Evolutionary conservation across 2,329 filamentous ascomycete species (phyloP), one percentile per base, ranked within the genome.

Genomic region (Apiospora aurea): DNA sequence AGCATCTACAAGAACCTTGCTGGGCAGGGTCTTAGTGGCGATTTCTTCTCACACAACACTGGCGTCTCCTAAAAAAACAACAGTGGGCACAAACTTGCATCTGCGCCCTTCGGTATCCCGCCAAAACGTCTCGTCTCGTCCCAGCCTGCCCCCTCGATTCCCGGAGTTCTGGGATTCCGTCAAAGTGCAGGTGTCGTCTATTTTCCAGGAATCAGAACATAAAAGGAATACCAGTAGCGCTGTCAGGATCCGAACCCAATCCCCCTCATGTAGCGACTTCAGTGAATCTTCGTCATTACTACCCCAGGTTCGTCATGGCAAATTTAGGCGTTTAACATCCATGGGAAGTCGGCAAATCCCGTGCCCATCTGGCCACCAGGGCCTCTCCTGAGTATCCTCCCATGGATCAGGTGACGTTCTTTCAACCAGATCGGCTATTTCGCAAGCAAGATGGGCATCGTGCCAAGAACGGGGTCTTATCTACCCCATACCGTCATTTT

Each of bases 331-430:
- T 29, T 29, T 29, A 61, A 8, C 26, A 29, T 29, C 26, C 26
- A 18, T 38, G 18, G 53, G 38, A 29, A 61, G 53, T 21, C 53
- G 29, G 53, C 29, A 61, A 34, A 38, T 61, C 29, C 53, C 29
- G 53, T 18, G 18, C 18, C 53, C 53, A 38, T 26, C 53, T 61
- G 29, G 53, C 18, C 53, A 64, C 13, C 57, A 41, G 41, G 57
- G 34, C n/a, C 21, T 64, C 8, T 64, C 18, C 34, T 49, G 26
- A 29, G 26, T 29, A 29, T 29, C 26, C 26, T 2, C 18, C n/a
- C 8, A 41, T 64, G 53, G 29, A 18, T 61, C 53, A 61, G 53
- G 53, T 61, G 53, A 61, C 57, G 57, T 41, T 34, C 57, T 11
- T 11, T 38, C 7, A 29, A 29, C 57, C 57, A 41, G 57, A 64